phyloP scores from a whole-genome alignment of 768 basidiomycete species.

The Psilocybe tampanensis region DNA sequence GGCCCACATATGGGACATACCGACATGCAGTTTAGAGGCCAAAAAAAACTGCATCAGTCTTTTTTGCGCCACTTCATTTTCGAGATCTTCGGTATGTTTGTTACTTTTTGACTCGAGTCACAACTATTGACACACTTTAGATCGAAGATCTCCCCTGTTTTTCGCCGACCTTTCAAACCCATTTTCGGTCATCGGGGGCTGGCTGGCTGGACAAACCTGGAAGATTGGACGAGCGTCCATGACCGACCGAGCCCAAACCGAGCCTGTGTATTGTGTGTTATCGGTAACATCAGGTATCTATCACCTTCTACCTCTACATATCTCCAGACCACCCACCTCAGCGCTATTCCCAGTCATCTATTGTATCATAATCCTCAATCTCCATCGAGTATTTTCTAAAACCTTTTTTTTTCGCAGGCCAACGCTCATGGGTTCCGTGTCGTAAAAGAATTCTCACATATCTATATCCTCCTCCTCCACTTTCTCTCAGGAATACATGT shows the following conservation, averaged over 20 bases:
- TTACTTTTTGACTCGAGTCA: neutral
- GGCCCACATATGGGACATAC: neutral
- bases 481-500: slow-evolving; percentile 5
- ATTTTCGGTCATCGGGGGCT: neutral
- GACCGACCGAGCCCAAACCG: neutral
- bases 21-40: too few species aligned
- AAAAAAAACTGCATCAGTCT: too few species aligned
- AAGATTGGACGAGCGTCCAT: neutral
- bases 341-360: neutral
- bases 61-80: slow-evolving; percentile 2
- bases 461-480: neutral
- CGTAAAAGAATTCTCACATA: slow-evolving; percentile 5
- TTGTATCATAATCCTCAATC: neutral
- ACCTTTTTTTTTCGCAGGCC: neutral
- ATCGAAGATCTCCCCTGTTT: neutral
- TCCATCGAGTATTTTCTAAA: neutral
- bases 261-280: neutral
- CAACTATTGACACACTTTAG: neutral
- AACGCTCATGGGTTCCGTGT: neutral
- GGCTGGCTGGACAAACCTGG: neutral
- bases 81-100: neutral
- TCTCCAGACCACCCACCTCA: neutral
- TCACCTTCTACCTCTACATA: neutral
- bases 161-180: neutral
- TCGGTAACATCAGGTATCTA: neutral